A percentile compares a stretch with the other conserved stretches of the same genome.
These are phyloP conservation scores for Ascochyta koolunga DNA, from an alignment of 2,329 filamentous ascomycete genomes.

Conservation along the genomic window DNA sequence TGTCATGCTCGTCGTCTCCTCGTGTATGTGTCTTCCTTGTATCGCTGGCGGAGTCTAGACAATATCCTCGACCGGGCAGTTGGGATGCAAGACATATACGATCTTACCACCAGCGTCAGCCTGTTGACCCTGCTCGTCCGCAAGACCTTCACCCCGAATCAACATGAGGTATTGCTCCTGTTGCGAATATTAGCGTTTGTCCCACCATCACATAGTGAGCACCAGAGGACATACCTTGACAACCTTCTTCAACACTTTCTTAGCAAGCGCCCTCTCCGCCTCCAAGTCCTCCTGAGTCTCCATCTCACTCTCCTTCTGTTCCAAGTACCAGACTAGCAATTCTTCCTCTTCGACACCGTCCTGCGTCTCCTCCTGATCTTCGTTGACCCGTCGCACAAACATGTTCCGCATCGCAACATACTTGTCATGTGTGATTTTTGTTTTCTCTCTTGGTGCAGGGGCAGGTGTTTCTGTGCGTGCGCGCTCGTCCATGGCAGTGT, in stretches of 20 bases:
- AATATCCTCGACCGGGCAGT: conserved; percentile 78
- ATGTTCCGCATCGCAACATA: conserved; percentile 90
- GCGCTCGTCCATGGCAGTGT: conserved; percentile 38
- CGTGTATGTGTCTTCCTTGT: neutral
- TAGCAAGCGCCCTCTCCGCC: conserved; percentile 72
- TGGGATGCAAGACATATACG: conserved; percentile 91
- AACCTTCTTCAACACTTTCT: conserved; percentile 92
- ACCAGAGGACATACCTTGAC: conserved; percentile 72
- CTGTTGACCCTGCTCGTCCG: conserved; percentile 74
- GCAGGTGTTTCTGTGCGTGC: conserved; percentile 47
- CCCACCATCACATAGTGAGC: neutral
- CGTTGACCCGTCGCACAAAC: conserved; percentile 80
- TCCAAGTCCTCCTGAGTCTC: conserved; percentile 81
- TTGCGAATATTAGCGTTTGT: conserved; percentile 22
- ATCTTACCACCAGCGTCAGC: conserved; percentile 56
- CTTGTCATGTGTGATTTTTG: conserved; percentile 93
- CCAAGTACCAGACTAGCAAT: conserved; percentile 86
- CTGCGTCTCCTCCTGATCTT: conserved; percentile 75
- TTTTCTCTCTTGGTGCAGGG: conserved; percentile 62
- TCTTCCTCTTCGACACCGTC: conserved; percentile 86
- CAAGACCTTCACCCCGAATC: conserved; percentile 82
- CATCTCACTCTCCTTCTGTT: conserved; percentile 85
- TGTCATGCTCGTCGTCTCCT: conserved; percentile 5
- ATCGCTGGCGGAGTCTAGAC: conserved; percentile 10
- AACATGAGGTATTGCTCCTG: conserved; percentile 66